A percentile compares a stretch with the other conserved stretches of the same genome.
Evolutionary conservation across 1,139 yeast genomes (phyloP).

Genomic region (Yamadazyma triangularis): DNA sequence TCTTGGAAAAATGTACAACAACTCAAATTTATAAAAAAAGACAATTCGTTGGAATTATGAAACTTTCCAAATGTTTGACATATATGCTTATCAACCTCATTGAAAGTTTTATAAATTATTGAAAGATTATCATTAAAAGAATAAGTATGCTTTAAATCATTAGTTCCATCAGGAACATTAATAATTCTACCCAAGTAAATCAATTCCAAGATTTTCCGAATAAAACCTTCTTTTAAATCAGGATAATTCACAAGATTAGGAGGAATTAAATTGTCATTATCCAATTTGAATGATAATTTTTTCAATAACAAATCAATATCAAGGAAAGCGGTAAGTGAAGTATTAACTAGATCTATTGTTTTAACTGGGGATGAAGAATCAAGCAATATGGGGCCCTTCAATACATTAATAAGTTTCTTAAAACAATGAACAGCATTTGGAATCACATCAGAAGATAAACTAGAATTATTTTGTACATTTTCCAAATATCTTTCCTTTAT

Average conservation of each 20-base stretch:
- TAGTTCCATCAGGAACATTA: slow-evolving; percentile 8
- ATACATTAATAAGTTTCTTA: slow-evolving; percentile 51
- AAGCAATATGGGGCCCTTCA: slow-evolving; percentile 56
- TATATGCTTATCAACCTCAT: slow-evolving; percentile 41
- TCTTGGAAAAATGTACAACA: slow-evolving; percentile 57
- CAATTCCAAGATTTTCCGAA: slow-evolving; percentile 48
- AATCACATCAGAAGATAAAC: slow-evolving; percentile 25
- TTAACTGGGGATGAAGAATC: slow-evolving; percentile 41
- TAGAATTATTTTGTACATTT: slow-evolving; percentile 24
- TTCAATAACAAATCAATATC: slow-evolving; percentile 50
- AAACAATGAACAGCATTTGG: slow-evolving; percentile 55
- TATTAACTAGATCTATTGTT: slow-evolving; percentile 47
- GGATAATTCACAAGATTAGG: slow-evolving; percentile 39
- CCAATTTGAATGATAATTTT: slow-evolving; percentile 41
- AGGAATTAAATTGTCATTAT: slow-evolving; percentile 50
- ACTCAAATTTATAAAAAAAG: slow-evolving; percentile 51
- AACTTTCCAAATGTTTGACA: slow-evolving; percentile 22
- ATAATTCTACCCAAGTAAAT: slow-evolving; percentile 33
- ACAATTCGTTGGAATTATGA: slow-evolving; percentile 21
- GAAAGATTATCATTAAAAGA: slow-evolving; percentile 38
- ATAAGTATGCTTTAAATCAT: slow-evolving; percentile 33
- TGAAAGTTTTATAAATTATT: slow-evolving; percentile 29
- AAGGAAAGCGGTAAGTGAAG: slow-evolving; percentile 49
- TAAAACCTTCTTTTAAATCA: slow-evolving; percentile 38
- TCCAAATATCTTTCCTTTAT: slow-evolving; percentile 27